phyloP scores from a whole-genome alignment of 202 grass and related monocot species.

The Dendrocalamus latiflorus region DNA sequence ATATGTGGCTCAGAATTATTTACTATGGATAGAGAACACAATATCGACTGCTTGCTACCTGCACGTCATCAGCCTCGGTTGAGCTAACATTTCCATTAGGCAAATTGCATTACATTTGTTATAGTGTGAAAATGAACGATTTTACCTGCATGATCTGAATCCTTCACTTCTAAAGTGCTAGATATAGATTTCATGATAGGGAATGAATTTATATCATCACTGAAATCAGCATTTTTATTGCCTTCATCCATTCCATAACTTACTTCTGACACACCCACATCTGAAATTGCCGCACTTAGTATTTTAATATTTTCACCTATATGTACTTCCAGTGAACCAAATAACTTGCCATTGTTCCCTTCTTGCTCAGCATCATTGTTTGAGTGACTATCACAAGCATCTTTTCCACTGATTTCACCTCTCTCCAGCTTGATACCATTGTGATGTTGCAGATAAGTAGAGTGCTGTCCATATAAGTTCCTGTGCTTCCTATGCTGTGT shows the following conservation, averaged over 20 bases:
- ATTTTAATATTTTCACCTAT: conserved; percentile 31
- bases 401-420: conserved; percentile 11
- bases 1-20: background rate
- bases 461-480: background rate
- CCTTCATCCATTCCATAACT: background rate
- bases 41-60: conserved; percentile 11
- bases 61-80: background rate
- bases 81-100: conserved; percentile 11
- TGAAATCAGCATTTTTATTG: background rate
- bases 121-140: background rate
- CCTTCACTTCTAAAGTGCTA: background rate
- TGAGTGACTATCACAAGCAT: background rate
- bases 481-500: conserved; percentile 17
- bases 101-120: background rate
- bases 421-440: background rate
- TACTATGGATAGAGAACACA: background rate
- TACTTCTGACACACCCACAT: conserved; percentile 12
- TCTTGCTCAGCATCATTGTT: conserved; percentile 5
- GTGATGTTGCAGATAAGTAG: background rate
- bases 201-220: background rate
- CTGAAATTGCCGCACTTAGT: conserved; percentile 22
- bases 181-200: background rate
- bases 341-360: conserved; percentile 24
- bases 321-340: conserved; percentile 32
- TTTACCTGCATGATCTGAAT: conserved; percentile 27